Conservation (phyloP, 495 filamentous ascomycete genomes). For the Chaetomidium leptoderma region DNA sequence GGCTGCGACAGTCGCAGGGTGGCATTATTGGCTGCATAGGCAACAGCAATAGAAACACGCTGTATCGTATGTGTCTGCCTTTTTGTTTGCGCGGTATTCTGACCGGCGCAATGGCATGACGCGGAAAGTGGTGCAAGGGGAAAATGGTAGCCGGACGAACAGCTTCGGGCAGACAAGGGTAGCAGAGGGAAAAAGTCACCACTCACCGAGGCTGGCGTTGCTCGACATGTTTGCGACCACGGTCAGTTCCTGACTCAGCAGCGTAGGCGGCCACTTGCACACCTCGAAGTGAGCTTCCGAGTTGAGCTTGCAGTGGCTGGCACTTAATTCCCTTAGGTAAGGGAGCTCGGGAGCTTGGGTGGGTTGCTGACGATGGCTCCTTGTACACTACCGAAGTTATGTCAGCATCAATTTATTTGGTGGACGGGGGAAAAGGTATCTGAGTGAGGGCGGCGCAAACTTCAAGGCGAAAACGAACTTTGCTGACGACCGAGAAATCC, state of each 20-base stretch:
- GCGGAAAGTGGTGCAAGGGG: background rate
- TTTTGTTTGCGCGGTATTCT: background rate
- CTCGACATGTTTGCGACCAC: conserved; percentile 16
- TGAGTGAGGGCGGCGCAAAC: background rate
- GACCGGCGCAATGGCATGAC: background rate
- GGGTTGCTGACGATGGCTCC: background rate
- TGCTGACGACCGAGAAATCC: background rate
- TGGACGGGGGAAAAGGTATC: too few species aligned
- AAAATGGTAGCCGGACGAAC: background rate
- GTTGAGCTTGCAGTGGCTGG: conserved; percentile 4
- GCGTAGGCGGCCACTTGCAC: background rate
- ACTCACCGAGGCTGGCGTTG: conserved; percentile 23
- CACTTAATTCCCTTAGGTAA: conserved; percentile 5
- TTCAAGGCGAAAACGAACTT: background rate
- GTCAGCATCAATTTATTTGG: background rate
- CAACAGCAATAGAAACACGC: background rate
- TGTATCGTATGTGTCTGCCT: background rate
- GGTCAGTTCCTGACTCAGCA: conserved; percentile 28
- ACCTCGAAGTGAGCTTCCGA: background rate
- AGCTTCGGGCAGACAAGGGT: background rate
- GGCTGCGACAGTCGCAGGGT: background rate
- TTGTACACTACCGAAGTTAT: conserved; percentile 5
- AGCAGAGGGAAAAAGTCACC: conserved; percentile 11
- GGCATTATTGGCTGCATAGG: background rate
- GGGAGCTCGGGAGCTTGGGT: background rate